Conservation (phyloP, 345 rosid species). For the Acer negundo region DNA sequence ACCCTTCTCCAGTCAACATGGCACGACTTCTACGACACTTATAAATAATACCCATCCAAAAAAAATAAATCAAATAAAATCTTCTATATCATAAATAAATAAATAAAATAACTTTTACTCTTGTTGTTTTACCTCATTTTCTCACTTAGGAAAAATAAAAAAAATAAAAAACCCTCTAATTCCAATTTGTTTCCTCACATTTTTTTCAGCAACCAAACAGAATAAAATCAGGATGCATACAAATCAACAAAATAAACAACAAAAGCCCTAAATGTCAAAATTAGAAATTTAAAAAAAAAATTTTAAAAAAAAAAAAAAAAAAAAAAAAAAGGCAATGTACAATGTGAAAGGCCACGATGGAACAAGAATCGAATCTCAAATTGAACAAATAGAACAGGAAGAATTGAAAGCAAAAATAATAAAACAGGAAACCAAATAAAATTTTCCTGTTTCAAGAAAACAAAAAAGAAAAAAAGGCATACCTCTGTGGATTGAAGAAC, state of each 20-base stretch:
- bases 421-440: not conserved
- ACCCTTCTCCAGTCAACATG: not conserved
- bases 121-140: not conserved
- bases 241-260: not conserved
- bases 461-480: not conserved
- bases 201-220: conserved; percentile 37
- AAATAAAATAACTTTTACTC: not conserved
- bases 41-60: not conserved
- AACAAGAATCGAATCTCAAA: conserved; percentile 16
- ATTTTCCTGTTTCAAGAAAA: not conserved
- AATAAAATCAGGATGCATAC: not conserved
- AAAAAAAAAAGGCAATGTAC: conserved; percentile 32
- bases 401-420: not conserved
- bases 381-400: not conserved
- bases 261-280: conserved; percentile 10
- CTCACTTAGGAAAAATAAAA: not conserved
- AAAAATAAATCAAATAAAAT: not conserved
- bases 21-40: not conserved
- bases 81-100: not conserved
- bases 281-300: not conserved
- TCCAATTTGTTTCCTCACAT: conserved; percentile 18
- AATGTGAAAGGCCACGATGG: conserved; percentile 12
- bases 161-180: not conserved
- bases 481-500: conserved; percentile 34
- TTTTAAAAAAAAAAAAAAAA: not conserved